Conservation (phyloP, 2,329 filamentous ascomycete genomes). For the Teratosphaeria zuluensis region DNA sequence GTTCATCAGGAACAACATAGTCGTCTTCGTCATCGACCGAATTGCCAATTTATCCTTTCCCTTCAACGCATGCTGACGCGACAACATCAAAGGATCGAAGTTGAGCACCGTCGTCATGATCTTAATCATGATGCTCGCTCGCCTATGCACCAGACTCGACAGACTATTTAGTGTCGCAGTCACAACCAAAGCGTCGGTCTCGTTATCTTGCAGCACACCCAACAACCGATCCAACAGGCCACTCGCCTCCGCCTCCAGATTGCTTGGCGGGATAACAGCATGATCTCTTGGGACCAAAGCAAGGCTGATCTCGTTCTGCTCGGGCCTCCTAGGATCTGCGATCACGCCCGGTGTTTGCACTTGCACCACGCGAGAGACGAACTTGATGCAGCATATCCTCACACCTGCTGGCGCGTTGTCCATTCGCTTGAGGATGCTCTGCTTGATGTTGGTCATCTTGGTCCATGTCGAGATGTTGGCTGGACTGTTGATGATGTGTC, state of each 20-base stretch:
- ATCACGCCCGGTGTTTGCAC: conserved; percentile 80
- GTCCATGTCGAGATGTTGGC: conserved; percentile 78
- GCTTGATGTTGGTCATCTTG: conserved; percentile 79
- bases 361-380: conserved; percentile 84
- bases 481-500: conserved; percentile 83
- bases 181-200: conserved; percentile 74
- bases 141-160: conserved; percentile 69
- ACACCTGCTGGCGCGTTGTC: conserved; percentile 67
- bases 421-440: conserved; percentile 80
- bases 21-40: conserved; percentile 91
- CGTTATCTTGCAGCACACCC: conserved; percentile 70
- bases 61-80: conserved; percentile 25
- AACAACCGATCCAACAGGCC: conserved; percentile 85
- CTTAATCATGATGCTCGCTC: conserved; percentile 72
- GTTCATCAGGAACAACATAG: conserved; percentile 72
- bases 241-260: conserved; percentile 84
- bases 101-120: conserved; percentile 77
- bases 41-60: conserved; percentile 71
- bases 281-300: conserved; percentile 78
- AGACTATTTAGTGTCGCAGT: conserved; percentile 88
- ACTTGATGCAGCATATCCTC: conserved; percentile 93
- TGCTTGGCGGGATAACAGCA: conserved; percentile 64
- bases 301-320: conserved; percentile 75
- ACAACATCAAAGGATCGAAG: conserved; percentile 83
- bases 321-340: conserved; percentile 70